phyloP scores from a whole-genome alignment of 2,329 filamentous ascomycete genomes.

The Ampelomyces quisqualis region DNA sequence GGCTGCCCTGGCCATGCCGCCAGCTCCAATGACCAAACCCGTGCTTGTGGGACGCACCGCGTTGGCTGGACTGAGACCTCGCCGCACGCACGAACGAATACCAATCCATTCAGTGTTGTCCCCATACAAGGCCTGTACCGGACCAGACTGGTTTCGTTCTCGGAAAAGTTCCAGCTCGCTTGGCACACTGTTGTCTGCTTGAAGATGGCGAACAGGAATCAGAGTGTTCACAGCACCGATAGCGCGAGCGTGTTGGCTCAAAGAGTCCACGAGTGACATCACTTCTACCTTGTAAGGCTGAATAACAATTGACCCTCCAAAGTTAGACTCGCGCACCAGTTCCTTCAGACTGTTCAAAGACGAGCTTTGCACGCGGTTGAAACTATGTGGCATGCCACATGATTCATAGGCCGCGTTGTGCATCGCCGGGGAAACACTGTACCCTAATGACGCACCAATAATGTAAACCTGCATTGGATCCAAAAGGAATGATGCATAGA shows the following conservation, averaged over 20 bases:
- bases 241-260: slow-evolving; percentile 70
- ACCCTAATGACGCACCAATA: slow-evolving; percentile 69
- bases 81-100: slow-evolving; percentile 69
- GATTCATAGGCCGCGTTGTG: slow-evolving; percentile 68
- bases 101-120: slow-evolving; percentile 84
- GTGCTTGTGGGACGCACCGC: slow-evolving; percentile 56
- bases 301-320: slow-evolving; percentile 71
- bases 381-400: slow-evolving; percentile 68
- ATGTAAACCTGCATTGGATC: slow-evolving; percentile 73
- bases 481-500: slow-evolving; percentile 66
- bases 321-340: slow-evolving; percentile 64
- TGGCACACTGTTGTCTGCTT: slow-evolving; percentile 59
- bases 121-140: slow-evolving; percentile 69
- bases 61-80: slow-evolving; percentile 70
- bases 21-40: slow-evolving; percentile 59
- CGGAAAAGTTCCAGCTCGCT: slow-evolving; percentile 55
- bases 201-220: slow-evolving; percentile 65
- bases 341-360: slow-evolving; percentile 64
- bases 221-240: slow-evolving; percentile 78
- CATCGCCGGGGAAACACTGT: slow-evolving; percentile 76
- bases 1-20: slow-evolving; percentile 75
- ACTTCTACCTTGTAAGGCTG: slow-evolving; percentile 75
- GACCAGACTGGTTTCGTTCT: slow-evolving; percentile 64
- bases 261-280: slow-evolving; percentile 62
- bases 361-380: slow-evolving; percentile 63